Evolutionary conservation across 2,329 filamentous ascomycete species (phyloP).

Genomic region (Aspergillus luchuensis): DNA sequence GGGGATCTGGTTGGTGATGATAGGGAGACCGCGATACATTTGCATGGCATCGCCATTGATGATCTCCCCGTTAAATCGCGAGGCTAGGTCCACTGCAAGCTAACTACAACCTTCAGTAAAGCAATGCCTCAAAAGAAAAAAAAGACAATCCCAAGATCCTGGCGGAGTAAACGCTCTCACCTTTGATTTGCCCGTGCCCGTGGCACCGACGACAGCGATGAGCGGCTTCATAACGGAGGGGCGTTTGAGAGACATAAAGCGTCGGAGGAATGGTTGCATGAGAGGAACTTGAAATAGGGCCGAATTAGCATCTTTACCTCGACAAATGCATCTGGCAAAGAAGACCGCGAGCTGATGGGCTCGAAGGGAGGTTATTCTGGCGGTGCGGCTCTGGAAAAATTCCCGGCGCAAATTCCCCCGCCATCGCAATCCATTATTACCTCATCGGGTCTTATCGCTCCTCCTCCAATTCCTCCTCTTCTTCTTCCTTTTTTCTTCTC

Average conservation of each 20-base stretch:
- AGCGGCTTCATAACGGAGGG: slow-evolving; percentile 56
- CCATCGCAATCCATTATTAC: not conserved
- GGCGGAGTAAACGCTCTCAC: slow-evolving; percentile 50
- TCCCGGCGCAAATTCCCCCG: not conserved
- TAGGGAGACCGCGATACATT: slow-evolving; percentile 85
- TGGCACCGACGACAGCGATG: slow-evolving; percentile 82
- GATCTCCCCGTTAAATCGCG: slow-evolving; percentile 82
- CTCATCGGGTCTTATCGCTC: not conserved
- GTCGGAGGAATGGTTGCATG: slow-evolving; percentile 34
- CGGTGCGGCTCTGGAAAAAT: not conserved
- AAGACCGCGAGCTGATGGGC: not conserved
- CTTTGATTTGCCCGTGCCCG: slow-evolving; percentile 91
- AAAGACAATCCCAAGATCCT: not conserved
- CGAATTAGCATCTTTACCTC: slow-evolving; percentile 16
- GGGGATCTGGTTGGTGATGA: slow-evolving; percentile 94
- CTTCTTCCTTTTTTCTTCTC: not conserved
- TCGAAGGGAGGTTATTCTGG: not conserved
- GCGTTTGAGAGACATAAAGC: slow-evolving; percentile 22
- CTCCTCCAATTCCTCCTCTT: not conserved
- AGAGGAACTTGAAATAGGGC: not conserved
- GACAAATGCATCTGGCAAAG: slow-evolving; percentile 3
- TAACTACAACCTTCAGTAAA: slow-evolving; percentile 47
- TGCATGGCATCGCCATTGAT: slow-evolving; percentile 99
- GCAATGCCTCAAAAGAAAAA: not conserved
- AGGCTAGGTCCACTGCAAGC: slow-evolving; percentile 87